Percentiles rank a stretch among this genome's conserved stretches.
These are phyloP conservation scores for Jamesozyma piceae DNA, from an alignment of 805 yeast species.

Conservation along the genomic window DNA sequence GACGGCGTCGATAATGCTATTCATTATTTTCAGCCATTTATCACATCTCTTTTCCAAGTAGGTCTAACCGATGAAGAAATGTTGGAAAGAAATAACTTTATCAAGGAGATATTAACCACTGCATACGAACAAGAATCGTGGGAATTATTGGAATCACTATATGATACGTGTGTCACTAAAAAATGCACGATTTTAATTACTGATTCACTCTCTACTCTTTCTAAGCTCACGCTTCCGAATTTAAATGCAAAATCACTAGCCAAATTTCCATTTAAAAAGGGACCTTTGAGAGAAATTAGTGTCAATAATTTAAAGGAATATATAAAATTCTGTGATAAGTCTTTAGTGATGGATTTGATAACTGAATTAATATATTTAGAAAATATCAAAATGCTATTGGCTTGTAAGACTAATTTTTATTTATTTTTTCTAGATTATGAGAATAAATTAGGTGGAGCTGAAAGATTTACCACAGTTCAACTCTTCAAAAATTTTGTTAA, in stretches of 20 bases:
- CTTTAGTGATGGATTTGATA: constrained; percentile 4
- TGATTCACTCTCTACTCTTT: not conserved
- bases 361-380: constrained; percentile 1
- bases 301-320: not conserved
- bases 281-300: not conserved
- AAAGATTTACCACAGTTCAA: not conserved
- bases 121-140: constrained; percentile 3
- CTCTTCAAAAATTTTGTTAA: not conserved
- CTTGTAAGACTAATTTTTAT: constrained; percentile 7
- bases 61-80: not conserved
- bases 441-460: not conserved
- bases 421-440: constrained; percentile 7
- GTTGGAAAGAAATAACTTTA: not conserved
- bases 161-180: constrained; percentile 5
- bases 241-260: not conserved
- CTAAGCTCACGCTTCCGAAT: not conserved
- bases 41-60: not conserved
- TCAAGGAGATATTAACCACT: not conserved
- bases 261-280: not conserved
- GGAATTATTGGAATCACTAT: constrained; percentile 4
- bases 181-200: not conserved
- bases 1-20: not conserved
- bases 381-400: constrained; percentile 7
- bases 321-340: not conserved
- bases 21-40: not conserved